phyloP scores from a whole-genome alignment of 2,329 filamentous ascomycete genomes.

The Sporothrix protearum region DNA sequence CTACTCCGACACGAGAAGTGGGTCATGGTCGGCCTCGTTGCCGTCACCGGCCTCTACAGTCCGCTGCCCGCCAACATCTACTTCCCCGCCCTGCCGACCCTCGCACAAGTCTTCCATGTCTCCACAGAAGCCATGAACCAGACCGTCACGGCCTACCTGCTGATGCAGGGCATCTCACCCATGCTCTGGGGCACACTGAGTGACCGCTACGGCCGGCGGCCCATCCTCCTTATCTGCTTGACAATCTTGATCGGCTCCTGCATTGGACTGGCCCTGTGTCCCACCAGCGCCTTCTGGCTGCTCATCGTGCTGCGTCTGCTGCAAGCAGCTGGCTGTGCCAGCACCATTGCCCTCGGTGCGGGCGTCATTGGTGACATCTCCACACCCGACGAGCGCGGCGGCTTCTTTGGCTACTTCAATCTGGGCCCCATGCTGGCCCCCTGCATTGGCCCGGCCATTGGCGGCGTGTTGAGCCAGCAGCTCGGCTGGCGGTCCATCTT shows the following conservation, averaged over 20 bases:
- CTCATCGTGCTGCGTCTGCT: slow-evolving; percentile 35
- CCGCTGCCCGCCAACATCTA: slow-evolving; percentile 38
- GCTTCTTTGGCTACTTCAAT: slow-evolving; percentile 38
- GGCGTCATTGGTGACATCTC: slow-evolving; percentile 38
- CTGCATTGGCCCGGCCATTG: slow-evolving; percentile 31
- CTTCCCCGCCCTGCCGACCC: slow-evolving; percentile 35
- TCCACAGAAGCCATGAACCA: slow-evolving; percentile 35
- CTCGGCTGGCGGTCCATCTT: slow-evolving; percentile 27
- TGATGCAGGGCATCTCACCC: slow-evolving; percentile 36
- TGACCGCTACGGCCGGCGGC: slow-evolving; percentile 36
- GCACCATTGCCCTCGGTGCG: slow-evolving; percentile 37
- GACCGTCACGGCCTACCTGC: slow-evolving; percentile 36
- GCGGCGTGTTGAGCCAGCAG: slow-evolving; percentile 27
- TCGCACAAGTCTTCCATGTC: slow-evolving; percentile 32
- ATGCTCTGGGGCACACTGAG: slow-evolving; percentile 39
- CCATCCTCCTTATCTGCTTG: slow-evolving; percentile 34
- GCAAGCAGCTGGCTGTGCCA: slow-evolving; percentile 37
- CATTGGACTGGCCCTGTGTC: slow-evolving; percentile 36
- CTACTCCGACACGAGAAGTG: slow-evolving; percentile 33
- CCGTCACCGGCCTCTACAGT: slow-evolving; percentile 33
- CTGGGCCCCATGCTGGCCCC: slow-evolving; percentile 35
- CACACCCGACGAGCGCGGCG: slow-evolving; percentile 34
- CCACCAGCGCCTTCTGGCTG: slow-evolving; percentile 35
- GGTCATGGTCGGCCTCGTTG: slow-evolving; percentile 32
- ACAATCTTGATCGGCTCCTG: slow-evolving; percentile 35